These are phyloP conservation scores for Nidularia pulvinata DNA, from an alignment of 768 basidiomycete genomes.

Conservation along the genomic window DNA sequence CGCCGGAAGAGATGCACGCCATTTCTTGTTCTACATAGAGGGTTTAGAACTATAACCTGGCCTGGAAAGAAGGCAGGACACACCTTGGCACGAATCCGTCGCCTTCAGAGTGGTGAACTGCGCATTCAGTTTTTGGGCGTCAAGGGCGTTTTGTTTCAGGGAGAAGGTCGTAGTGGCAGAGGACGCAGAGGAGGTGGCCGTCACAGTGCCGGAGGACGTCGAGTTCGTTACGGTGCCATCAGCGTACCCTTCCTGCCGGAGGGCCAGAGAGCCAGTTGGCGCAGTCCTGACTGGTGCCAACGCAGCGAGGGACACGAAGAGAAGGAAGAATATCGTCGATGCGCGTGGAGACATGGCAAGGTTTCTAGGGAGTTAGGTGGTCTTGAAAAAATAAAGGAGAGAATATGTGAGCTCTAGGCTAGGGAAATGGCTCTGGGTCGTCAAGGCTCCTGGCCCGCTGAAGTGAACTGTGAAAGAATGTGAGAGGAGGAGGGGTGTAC, in stretches of 20 bases:
- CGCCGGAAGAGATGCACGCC: slow-evolving; percentile 36
- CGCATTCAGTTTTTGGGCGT: slow-evolving; percentile 47
- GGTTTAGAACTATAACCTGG: neutral
- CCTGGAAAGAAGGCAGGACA: slow-evolving; percentile 7
- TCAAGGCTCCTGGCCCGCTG: too few relatives aligned
- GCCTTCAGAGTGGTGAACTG: slow-evolving; percentile 43
- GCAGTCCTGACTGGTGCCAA: slow-evolving; percentile 30
- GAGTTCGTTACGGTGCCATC: slow-evolving; percentile 4
- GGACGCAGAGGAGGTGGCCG: slow-evolving; percentile 11
- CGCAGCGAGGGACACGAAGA: slow-evolving; percentile 13
- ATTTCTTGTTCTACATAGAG: slow-evolving; percentile 24
- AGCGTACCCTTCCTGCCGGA: slow-evolving; percentile 22
- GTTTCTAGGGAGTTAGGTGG: too few relatives aligned
- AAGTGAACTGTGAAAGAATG: too few relatives aligned
- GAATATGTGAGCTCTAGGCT: too few relatives aligned
- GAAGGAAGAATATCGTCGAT: slow-evolving; percentile 5
- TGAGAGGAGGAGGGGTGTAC: too few relatives aligned
- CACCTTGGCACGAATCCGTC: slow-evolving; percentile 46
- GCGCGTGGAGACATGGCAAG: slow-evolving; percentile 6
- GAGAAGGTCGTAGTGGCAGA: too few relatives aligned
- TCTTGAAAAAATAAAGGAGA: too few relatives aligned
- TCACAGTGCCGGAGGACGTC: neutral
- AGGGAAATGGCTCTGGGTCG: too few relatives aligned
- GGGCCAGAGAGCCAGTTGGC: slow-evolving; percentile 18
- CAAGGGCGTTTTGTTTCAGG: slow-evolving; percentile 41